Evolutionary conservation across 176 grass and related monocot species (phyloP), one percentile per base, ranked within the genome.

Genomic region (Eremochloa ophiuroides): DNA sequence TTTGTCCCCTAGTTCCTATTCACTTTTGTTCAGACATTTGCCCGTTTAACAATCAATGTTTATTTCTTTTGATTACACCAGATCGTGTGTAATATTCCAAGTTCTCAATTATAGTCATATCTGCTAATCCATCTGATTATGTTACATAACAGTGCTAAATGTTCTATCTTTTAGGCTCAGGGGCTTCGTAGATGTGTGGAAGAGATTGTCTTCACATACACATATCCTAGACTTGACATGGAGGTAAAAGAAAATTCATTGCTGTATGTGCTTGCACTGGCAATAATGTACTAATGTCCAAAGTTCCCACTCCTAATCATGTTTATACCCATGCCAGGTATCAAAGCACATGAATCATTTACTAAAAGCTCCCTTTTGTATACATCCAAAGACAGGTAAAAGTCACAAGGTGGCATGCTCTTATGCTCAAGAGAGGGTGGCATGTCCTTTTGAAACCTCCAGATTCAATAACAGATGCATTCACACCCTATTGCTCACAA

Each of bases 291-390:
- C 85, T 23, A 62, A 10, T 68, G 58, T 77, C 30, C 11, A 44
- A 33, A 1, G 50, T n/a, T 84, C 33, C 80, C 12, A 35, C 33
- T 78, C 10, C 34, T 82, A 62, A 82, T 44, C 23, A 60, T 62
- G 2, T 46, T 79, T 18, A 72, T 74, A 59, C 66, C 35, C 63
- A 58, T 74, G 58, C 76, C 80, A 98, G 96, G 93, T 98, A 31
- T 95, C 93, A 53, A 98, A 95, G 77, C 92, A 93, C 82, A 98
- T 95, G 93, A 98, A 98, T 59, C 96, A 99, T 85, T 93, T 99
- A 73, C 85, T 99, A 29, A 99, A 99, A 82, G 96, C 93, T 7
- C 96, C 93, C 29, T 99, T 99, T 67, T 99, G 93, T 38, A 86
- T 99, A 63, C 96, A 99, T 46, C 93, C 96, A 22, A 94, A 91